Conservation (phyloP, 495 filamentous ascomycete genomes). For the Penicillium herquei region DNA sequence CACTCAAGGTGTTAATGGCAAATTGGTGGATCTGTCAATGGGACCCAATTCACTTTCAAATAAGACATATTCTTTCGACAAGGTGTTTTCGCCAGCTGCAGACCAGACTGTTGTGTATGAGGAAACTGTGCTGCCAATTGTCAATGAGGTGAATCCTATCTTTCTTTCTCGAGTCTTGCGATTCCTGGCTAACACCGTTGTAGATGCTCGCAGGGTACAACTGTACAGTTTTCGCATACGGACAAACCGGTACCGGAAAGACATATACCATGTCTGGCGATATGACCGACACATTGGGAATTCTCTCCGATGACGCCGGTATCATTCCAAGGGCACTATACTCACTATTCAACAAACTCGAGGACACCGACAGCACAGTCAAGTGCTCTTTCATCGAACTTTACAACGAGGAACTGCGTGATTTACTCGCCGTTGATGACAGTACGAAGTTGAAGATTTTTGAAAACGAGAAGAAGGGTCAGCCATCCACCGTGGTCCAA, state of each 20-base stretch:
- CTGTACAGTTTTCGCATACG: conserved; percentile 98
- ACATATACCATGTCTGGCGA: conserved; percentile 99
- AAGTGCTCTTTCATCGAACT: conserved; percentile 99
- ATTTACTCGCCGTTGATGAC: conserved; percentile 80
- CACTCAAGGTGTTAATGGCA: conserved; percentile 83
- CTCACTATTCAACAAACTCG: conserved; percentile 79
- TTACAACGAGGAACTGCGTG: conserved; percentile 95
- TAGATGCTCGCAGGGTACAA: conserved; percentile 97
- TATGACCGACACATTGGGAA: conserved; percentile 80
- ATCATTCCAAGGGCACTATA: conserved; percentile 91
- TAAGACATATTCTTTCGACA: conserved; percentile 95
- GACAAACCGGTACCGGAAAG: conserved; percentile 96
- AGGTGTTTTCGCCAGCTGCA: conserved; percentile 92
- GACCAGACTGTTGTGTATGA: conserved; percentile 92
- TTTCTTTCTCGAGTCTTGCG: neutral
- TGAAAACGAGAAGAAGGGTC: conserved; percentile 87
- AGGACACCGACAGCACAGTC: conserved; percentile 82
- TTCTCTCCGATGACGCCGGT: conserved; percentile 85
- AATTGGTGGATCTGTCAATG: conserved; percentile 83
- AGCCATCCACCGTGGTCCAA: conserved; percentile 76
- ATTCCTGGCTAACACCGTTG: neutral
- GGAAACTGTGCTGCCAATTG: conserved; percentile 85
- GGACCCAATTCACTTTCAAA: conserved; percentile 88
- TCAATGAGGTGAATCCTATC: conserved; percentile 72
- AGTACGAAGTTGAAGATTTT: conserved; percentile 88